A percentile compares a stretch with the other conserved stretches of the same genome.
Evolutionary conservation across 1,139 yeast genomes (phyloP).

Genomic region (Zygoascus sp.): DNA sequence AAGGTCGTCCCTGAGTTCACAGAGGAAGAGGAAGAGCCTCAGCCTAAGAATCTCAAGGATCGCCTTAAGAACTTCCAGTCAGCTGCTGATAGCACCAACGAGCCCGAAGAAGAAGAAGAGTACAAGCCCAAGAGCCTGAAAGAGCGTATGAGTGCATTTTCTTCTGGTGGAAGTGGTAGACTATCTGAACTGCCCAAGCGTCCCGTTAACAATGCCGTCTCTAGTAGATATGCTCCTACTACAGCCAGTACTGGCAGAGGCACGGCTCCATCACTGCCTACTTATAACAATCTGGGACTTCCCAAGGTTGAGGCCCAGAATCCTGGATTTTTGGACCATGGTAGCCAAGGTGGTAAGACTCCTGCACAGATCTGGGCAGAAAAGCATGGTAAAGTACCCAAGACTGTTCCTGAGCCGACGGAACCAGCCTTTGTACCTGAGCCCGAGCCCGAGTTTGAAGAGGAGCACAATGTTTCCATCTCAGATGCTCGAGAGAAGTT

Average conservation of each 20-base stretch:
- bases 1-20: too few species aligned
- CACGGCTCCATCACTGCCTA: constrained; percentile 38
- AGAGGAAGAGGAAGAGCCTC: constrained; percentile 54
- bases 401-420: constrained; percentile 18
- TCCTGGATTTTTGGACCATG: constrained; percentile 70
- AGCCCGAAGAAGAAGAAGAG: constrained; percentile 19
- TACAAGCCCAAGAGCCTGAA: constrained; percentile 23
- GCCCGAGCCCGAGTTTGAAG: constrained; percentile 10
- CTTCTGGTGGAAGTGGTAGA: constrained; percentile 37
- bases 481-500: constrained; percentile 13
- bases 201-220: constrained; percentile 49
- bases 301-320: constrained; percentile 37
- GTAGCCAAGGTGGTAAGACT: constrained; percentile 72
- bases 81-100: constrained; percentile 4
- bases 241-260: constrained; percentile 27
- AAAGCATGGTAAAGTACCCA: constrained; percentile 54
- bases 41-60: constrained; percentile 39
- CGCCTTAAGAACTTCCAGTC: constrained; percentile 34
- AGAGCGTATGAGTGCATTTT: constrained; percentile 29
- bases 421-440: constrained; percentile 13
- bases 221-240: constrained; percentile 43
- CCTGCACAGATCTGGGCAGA: constrained; percentile 98
- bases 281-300: constrained; percentile 49
- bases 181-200: constrained; percentile 64
- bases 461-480: constrained; percentile 16